Evolutionary conservation across 192 early-diverging fungal species (phyloP).

Genomic region (Mortierella antarctica): DNA sequence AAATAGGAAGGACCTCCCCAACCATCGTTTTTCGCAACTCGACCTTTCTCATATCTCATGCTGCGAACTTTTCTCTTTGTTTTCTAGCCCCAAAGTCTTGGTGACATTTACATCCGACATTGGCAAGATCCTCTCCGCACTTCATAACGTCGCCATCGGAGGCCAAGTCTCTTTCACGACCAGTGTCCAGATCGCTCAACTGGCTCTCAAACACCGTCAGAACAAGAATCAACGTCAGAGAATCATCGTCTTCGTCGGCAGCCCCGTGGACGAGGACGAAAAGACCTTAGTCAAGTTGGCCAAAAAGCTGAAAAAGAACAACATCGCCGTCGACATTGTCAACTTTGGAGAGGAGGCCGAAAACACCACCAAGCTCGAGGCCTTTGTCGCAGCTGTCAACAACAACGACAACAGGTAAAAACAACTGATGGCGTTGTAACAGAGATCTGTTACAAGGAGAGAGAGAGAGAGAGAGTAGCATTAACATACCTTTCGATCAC

Average conservation of each 20-base stretch:
- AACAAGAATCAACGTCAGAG: conserved; percentile 96
- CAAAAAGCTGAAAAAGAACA: conserved; percentile 99
- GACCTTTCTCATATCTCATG: neutral
- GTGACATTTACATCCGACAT: conserved; percentile 91
- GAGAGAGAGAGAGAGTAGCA: neutral
- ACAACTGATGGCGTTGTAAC: neutral
- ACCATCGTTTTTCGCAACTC: neutral
- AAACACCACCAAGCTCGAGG: conserved; percentile 91
- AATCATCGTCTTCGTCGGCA: conserved; percentile 94
- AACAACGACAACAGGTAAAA: conserved; percentile 88
- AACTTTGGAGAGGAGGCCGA: conserved; percentile 94
- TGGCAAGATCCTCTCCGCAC: conserved; percentile 88
- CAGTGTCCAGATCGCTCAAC: conserved; percentile 96
- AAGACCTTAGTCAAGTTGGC: conserved; percentile 87
- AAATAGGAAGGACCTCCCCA: too few relatives aligned
- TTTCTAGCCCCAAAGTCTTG: conserved; percentile 85
- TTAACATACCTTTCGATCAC: neutral
- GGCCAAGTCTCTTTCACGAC: conserved; percentile 82
- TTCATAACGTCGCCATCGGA: conserved; percentile 83
- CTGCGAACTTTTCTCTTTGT: neutral
- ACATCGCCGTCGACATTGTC: conserved; percentile 92
- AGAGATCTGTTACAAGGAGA: neutral
- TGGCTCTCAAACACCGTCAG: conserved; percentile 96
- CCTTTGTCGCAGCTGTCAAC: conserved; percentile 91
- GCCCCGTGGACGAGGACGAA: conserved; percentile 87